Percentiles rank a stretch among this genome's conserved stretches.
These are phyloP conservation scores for Phytophthora citricola DNA, from an alignment of 352 stramenopile species.

Conservation along the genomic window DNA sequence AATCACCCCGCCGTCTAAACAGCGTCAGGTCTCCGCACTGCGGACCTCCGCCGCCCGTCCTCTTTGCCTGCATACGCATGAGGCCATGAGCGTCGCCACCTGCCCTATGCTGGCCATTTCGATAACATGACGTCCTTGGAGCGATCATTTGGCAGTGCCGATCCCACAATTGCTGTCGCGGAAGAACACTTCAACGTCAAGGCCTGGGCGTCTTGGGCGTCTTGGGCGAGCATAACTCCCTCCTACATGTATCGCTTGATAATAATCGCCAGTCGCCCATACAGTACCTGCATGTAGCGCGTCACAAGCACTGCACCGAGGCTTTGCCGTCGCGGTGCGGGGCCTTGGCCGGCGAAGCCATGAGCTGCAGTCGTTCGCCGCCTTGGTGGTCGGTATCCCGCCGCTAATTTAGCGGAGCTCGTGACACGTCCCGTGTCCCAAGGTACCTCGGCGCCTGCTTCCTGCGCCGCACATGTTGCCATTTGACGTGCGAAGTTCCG, in stretches of 20 bases:
- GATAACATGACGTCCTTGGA: slow-evolving; percentile 14
- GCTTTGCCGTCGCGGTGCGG: slow-evolving; percentile 5
- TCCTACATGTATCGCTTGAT: background rate
- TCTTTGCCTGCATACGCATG: slow-evolving; percentile 8
- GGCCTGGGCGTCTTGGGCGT: background rate
- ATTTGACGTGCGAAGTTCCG: slow-evolving; percentile 23
- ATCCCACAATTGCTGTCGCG: background rate
- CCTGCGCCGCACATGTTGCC: slow-evolving; percentile 9
- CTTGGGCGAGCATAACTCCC: background rate
- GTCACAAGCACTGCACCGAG: slow-evolving; percentile 7
- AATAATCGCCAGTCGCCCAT: too few species aligned
- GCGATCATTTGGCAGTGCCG: background rate
- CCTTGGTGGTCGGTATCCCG: slow-evolving; percentile 24
- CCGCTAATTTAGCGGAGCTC: slow-evolving; percentile 7
- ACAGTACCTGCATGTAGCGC: background rate
- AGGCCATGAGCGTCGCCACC: slow-evolving; percentile 8
- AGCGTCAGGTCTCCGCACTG: slow-evolving; percentile 9
- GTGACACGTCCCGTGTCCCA: slow-evolving; percentile 33
- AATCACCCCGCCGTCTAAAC: slow-evolving; percentile 30
- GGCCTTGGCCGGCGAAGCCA: slow-evolving; percentile 2
- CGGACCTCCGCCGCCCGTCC: slow-evolving; percentile 8
- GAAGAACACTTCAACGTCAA: slow-evolving; percentile 27
- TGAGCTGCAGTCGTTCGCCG: slow-evolving; percentile 2
- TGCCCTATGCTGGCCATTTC: slow-evolving; percentile 17
- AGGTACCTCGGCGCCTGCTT: slow-evolving; percentile 27